A percentile compares a stretch with the other conserved stretches of the same genome.
These are phyloP conservation scores for Botrytis elliptica DNA, from an alignment of 2,329 filamentous ascomycete species.

Conservation along the genomic window DNA sequence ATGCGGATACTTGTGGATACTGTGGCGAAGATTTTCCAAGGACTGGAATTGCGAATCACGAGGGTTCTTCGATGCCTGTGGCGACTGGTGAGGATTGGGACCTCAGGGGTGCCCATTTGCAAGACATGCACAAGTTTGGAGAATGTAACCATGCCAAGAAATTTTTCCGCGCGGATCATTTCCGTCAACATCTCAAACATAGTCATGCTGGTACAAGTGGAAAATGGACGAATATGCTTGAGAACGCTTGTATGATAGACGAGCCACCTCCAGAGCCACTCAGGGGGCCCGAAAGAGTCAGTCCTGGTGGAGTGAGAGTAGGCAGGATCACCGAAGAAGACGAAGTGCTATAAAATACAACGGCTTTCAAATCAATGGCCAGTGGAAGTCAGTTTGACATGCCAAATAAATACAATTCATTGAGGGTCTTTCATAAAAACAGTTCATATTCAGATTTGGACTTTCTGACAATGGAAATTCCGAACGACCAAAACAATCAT, in stretches of 20 bases:
- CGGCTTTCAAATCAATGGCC: background rate
- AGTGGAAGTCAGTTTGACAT: background rate
- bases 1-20: constrained; percentile 84
- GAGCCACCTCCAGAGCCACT: constrained; percentile 58
- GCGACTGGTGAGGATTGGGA: constrained; percentile 87
- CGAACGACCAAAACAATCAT: background rate
- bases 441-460: background rate
- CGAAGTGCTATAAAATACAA: constrained; percentile 30
- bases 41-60: constrained; percentile 38
- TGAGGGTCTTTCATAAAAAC: background rate
- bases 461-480: background rate
- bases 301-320: constrained; percentile 32
- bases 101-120: constrained; percentile 78
- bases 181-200: constrained; percentile 96
- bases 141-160: constrained; percentile 99
- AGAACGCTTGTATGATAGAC: constrained; percentile 93
- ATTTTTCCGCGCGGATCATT: constrained; percentile 96
- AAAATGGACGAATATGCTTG: constrained; percentile 98
- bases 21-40: constrained; percentile 83
- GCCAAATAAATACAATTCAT: background rate
- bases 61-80: constrained; percentile 45
- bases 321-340: constrained; percentile 38
- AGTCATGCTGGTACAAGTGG: constrained; percentile 94
- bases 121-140: constrained; percentile 90
- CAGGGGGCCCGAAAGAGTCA: constrained; percentile 35